Evolutionary conservation across 768 basidiomycete species (phyloP).

Genomic region (Sporobolomyces roseus): DNA sequence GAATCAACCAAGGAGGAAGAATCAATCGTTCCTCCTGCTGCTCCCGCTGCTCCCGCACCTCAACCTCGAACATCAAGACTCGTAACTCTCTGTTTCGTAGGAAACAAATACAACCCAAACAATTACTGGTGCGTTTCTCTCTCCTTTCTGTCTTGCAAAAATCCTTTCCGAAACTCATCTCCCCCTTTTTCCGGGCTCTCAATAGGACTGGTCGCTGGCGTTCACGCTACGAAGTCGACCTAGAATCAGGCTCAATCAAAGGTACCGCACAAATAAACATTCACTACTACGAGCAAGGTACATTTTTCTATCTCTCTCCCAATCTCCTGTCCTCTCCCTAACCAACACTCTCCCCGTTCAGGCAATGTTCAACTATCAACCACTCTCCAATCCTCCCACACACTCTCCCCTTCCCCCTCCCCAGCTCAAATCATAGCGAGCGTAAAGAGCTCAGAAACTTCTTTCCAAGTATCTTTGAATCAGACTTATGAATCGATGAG

Average conservation of each 20-base stretch:
- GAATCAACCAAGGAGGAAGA: slow-evolving; percentile 24
- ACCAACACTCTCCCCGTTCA: neutral
- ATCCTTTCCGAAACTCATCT: neutral
- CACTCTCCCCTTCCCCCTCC: slow-evolving; percentile 54
- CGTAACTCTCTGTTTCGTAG: slow-evolving; percentile 77
- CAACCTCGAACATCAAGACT: slow-evolving; percentile 40
- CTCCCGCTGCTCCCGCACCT: neutral
- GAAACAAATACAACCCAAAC: slow-evolving; percentile 87
- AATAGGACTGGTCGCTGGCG: slow-evolving; percentile 91
- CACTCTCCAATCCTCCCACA: slow-evolving; percentile 60
- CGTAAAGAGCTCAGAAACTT: slow-evolving; percentile 73
- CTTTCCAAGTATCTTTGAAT: slow-evolving; percentile 73
- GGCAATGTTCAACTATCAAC: slow-evolving; percentile 83
- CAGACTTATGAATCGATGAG: slow-evolving; percentile 82
- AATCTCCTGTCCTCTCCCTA: neutral
- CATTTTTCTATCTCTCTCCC: neutral
- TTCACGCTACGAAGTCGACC: slow-evolving; percentile 73
- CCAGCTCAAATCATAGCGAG: slow-evolving; percentile 68
- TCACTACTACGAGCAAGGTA: slow-evolving; percentile 94
- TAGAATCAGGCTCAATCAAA: slow-evolving; percentile 55
- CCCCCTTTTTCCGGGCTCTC: neutral
- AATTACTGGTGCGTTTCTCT: slow-evolving; percentile 72
- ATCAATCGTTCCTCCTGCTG: no score
- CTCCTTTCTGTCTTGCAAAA: no score
- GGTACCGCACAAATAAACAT: slow-evolving; percentile 78